A percentile compares a stretch with the other conserved stretches of the same genome.
Evolutionary conservation across 1,284 basidiomycete genomes (phyloP).

Genomic region (Apiotrichum veenhuisii): DNA sequence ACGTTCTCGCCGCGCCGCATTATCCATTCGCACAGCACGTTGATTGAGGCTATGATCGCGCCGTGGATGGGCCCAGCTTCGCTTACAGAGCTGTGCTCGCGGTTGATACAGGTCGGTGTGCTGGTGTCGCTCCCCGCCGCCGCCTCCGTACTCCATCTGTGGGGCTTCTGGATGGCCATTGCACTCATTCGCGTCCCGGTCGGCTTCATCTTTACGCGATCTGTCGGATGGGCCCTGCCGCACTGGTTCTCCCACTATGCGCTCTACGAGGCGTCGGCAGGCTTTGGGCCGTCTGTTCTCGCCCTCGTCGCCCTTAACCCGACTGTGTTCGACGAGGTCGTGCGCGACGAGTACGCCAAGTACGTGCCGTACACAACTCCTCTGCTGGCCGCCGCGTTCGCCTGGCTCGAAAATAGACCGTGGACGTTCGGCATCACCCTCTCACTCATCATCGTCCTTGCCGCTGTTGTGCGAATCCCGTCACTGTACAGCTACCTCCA

Average conservation of each 20-base stretch:
- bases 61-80: not conserved
- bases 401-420: conserved; percentile 8
- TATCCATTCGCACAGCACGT: not conserved
- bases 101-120: not conserved
- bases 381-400: not conserved
- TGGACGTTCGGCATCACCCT: conserved; percentile 13
- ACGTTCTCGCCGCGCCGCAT: not conserved
- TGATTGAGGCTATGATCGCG: not conserved
- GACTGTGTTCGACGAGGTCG: not conserved
- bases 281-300: conserved; percentile 9
- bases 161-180: not conserved
- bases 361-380: not conserved
- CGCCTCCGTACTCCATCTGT: not conserved
- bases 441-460: not conserved
- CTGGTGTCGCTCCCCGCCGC: not conserved
- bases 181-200: conserved; percentile 4
- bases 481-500: not conserved
- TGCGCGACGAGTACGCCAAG: not conserved
- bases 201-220: conserved; percentile 13
- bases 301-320: not conserved
- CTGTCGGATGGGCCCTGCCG: conserved; percentile 16
- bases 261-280: conserved; percentile 14
- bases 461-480: not conserved
- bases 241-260: conserved; percentile 14
- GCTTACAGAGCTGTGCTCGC: not conserved